phyloP scores from a whole-genome alignment of 768 basidiomycete species.

The Artomyces pyxidatus region DNA sequence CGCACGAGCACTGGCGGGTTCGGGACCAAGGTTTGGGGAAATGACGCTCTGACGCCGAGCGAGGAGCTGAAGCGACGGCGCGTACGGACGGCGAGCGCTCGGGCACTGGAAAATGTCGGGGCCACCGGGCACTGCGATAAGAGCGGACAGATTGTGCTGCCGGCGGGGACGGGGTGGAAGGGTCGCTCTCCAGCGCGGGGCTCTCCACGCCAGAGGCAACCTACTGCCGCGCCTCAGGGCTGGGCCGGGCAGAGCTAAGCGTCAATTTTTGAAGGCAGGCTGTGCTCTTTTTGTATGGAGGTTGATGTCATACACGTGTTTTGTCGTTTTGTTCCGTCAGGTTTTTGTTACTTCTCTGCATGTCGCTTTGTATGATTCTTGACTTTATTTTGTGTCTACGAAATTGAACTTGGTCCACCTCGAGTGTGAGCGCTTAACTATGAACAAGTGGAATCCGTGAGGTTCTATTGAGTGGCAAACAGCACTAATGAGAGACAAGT shows the following conservation, averaged over 20 bases:
- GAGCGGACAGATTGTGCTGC: constrained; percentile 13
- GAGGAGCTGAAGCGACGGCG: constrained; percentile 10
- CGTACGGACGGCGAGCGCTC: constrained; percentile 8
- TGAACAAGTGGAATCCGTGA: no score
- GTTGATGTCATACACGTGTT: neutral
- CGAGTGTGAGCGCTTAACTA: no score
- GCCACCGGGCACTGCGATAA: no score
- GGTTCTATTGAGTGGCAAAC: no score
- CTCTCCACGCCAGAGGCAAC: neutral
- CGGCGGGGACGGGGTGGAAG: constrained; percentile 13
- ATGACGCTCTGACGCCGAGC: no score
- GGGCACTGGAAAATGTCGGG: neutral
- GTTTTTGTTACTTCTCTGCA: neutral
- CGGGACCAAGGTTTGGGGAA: no score
- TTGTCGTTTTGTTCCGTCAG: neutral
- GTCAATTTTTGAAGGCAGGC: no score
- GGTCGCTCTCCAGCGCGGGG: constrained; percentile 3
- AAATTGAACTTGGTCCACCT: no score
- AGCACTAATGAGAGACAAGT: no score
- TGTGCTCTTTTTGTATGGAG: no score
- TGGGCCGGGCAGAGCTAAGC: no score
- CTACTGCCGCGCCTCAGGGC: neutral
- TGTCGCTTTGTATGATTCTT: neutral
- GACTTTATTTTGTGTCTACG: neutral
- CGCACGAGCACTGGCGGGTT: neutral